A percentile compares a stretch with the other conserved stretches of the same genome.
Conservation (phyloP, 805 yeast genomes). For the Metschnikowia picachoensis region DNA sequence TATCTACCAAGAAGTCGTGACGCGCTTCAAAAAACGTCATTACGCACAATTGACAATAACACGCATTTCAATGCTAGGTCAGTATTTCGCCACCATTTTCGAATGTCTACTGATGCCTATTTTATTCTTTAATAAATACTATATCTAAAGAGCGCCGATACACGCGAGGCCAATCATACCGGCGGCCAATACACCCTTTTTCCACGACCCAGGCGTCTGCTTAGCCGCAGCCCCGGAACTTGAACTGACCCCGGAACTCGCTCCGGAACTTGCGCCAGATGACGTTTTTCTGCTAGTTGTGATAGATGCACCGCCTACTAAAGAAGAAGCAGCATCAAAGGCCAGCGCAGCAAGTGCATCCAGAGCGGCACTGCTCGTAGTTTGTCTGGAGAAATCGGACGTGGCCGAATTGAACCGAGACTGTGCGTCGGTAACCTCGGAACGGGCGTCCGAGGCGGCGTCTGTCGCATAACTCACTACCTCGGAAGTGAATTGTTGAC, state of each 20-base stretch:
- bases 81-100: no score
- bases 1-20: no score
- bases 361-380: constrained; percentile 5
- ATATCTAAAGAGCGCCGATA: constrained; percentile 2
- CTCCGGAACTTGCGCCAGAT: constrained; percentile 9
- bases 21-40: no score
- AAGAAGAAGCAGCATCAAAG: constrained; percentile 4
- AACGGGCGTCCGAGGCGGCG: constrained; percentile 3
- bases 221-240: not conserved
- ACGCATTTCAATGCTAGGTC: no score
- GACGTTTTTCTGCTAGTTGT: constrained; percentile 4
- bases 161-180: constrained; percentile 8
- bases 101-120: no score
- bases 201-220: constrained; percentile 7
- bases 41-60: no score
- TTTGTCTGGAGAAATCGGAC: constrained; percentile 6
- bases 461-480: constrained; percentile 3
- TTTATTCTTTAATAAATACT: not conserved
- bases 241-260: constrained; percentile 6
- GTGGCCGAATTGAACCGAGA: constrained; percentile 5
- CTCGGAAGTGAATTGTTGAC: constrained; percentile 11
- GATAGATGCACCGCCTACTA: constrained; percentile 5
- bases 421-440: constrained; percentile 1
- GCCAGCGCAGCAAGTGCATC: constrained; percentile 4
- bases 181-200: constrained; percentile 7